Evolutionary conservation across 2,329 filamentous ascomycete species (phyloP).

Genomic region (Raffaelea albimanens): DNA sequence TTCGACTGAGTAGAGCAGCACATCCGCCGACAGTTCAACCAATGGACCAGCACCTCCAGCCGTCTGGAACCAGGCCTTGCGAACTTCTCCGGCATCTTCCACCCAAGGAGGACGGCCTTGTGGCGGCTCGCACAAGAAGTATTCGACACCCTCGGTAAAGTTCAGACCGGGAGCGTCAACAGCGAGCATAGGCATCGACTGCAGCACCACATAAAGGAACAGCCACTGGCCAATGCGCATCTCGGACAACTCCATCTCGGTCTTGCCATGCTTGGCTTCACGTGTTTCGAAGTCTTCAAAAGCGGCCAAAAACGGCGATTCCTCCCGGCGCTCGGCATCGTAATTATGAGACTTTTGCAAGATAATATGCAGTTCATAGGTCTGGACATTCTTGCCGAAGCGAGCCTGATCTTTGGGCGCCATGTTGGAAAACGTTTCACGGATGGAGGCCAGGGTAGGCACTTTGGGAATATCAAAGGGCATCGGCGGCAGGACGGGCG

Average conservation of each 20-base stretch:
- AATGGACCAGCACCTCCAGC: constrained; percentile 48
- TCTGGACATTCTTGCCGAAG: constrained; percentile 62
- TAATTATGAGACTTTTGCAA: constrained; percentile 76
- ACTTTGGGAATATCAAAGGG: constrained; percentile 81
- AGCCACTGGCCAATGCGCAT: constrained; percentile 71
- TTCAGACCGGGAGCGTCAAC: constrained; percentile 64
- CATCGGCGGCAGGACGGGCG: constrained; percentile 82
- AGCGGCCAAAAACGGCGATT: constrained; percentile 55
- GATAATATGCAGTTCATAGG: constrained; percentile 67
- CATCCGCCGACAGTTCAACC: constrained; percentile 50
- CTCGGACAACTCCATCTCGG: constrained; percentile 57
- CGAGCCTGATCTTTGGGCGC: constrained; percentile 67
- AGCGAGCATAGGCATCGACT: constrained; percentile 68
- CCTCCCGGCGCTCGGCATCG: constrained; percentile 47
- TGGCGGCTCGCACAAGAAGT: constrained; percentile 71
- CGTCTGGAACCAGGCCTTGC: constrained; percentile 66
- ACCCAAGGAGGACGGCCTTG: constrained; percentile 67
- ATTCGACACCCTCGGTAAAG: constrained; percentile 64
- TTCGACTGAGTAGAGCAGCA: constrained; percentile 52
- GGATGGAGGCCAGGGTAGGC: constrained; percentile 57
- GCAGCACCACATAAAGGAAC: constrained; percentile 69
- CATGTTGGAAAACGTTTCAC: constrained; percentile 54
- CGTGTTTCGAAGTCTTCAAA: constrained; percentile 65
- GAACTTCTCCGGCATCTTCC: constrained; percentile 51
- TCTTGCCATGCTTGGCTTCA: constrained; percentile 51